These are phyloP conservation scores for Nicotiana undulata DNA, from an alignment of 257 asterid species.

Conservation along the genomic window DNA sequence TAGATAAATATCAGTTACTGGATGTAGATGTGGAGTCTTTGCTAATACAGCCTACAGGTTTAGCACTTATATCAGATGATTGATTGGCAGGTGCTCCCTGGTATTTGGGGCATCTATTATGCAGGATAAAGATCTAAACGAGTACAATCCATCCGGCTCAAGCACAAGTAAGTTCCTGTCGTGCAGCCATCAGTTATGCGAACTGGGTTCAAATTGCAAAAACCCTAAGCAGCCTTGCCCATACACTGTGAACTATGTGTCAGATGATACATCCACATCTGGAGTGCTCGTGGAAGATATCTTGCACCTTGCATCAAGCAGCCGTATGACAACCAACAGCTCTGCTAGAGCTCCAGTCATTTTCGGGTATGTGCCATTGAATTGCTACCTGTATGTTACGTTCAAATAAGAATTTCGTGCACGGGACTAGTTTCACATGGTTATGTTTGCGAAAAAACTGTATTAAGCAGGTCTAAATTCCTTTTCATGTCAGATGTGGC, in stretches of 20 bases:
- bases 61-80: conserved; percentile 67
- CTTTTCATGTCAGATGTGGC: conserved; percentile 56
- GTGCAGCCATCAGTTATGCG: conserved; percentile 70
- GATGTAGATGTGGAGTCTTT: neutral
- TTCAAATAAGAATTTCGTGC: neutral
- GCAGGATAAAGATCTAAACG: conserved; percentile 81
- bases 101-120: conserved; percentile 83
- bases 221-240: conserved; percentile 58
- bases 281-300: conserved; percentile 77
- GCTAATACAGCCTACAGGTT: conserved; percentile 32
- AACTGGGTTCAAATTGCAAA: conserved; percentile 44
- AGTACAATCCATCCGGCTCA: conserved; percentile 70
- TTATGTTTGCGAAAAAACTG: neutral
- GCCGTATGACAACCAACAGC: conserved; percentile 27
- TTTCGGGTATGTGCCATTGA: conserved; percentile 45
- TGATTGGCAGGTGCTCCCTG: conserved; percentile 95
- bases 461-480: neutral
- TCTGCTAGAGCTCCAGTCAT: conserved; percentile 59
- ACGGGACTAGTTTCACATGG: neutral
- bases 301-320: conserved; percentile 60
- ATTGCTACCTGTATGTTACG: conserved; percentile 3
- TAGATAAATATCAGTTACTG: neutral
- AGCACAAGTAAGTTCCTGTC: conserved; percentile 54
- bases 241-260: conserved; percentile 49
- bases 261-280: conserved; percentile 68